Base-by-base conservation (phyloP, 2,329 filamentous ascomycete species). In the Fusarium sp. region DNA sequence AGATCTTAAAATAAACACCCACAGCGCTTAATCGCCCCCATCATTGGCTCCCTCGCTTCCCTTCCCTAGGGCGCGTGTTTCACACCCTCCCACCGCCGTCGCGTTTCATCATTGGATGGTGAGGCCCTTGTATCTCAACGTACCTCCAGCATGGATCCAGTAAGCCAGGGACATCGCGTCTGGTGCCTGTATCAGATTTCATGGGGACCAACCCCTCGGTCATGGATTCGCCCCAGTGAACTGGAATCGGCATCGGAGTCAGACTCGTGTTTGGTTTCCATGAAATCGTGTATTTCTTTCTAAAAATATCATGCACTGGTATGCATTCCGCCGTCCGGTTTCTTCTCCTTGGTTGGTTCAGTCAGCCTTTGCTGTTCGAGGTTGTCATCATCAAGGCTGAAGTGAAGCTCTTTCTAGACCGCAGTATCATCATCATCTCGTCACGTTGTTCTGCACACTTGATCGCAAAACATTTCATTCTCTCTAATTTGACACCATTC, bases 1-100 rank as follows among this genome's bases (percentile, higher is more conserved):
- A 34, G 32, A 24, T 62, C 58, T 58, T 58, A 63, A 63, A 63
- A 63, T 49, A 56, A 40, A 59, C 57, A 7, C 54, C 56, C 67
- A 56, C 68, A 68, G 75, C 74, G 73, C 75, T 69, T 77, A 77
- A 64, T 62, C 52, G 61, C n/a, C 12, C 45, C 51, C 49, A 50
- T 53, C 39, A 77, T 77, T 77, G 75, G 75, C 51, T 60, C 38
- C 48, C 26, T 51, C 54, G 48, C 46, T 58, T 59, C 45, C 40
- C 46, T 58, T 59, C 45, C 40, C 57, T 51, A 42, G 60, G 62
- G 62, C 68, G 72, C 70, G 68, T 67, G 71, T 74, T 73, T 74
- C 72, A 74, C 70, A 64, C 70, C 68, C 63, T 58, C 61, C 70
- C 70, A 63, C 48, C 49, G 45, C 64, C 54, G 55, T 56, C 39